Conservation (phyloP, 805 yeast genomes). For the Kodamaea lidongshanica region DNA sequence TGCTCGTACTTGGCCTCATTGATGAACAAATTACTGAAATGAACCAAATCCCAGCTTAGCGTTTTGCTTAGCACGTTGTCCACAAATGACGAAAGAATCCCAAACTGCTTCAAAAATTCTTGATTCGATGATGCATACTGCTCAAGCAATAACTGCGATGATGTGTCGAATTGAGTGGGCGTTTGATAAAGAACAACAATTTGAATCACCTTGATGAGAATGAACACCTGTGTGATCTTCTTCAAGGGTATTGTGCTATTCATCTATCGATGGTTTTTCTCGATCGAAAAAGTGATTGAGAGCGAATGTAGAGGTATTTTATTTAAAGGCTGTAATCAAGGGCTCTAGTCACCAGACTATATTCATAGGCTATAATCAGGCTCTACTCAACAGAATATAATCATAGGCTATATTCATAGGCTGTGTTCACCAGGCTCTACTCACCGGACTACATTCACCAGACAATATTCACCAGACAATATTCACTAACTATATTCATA, state of each 20-base stretch:
- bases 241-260: conserved; percentile 2
- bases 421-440: no score
- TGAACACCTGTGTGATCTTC: conserved; percentile 17
- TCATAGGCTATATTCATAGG: no score
- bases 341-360: no score
- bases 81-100: conserved; percentile 5
- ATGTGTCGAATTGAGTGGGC: conserved; percentile 46
- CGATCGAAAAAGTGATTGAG: no score
- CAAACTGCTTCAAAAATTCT: neutral
- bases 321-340: no score
- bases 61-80: conserved; percentile 42
- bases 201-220: conserved; percentile 33
- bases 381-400: no score
- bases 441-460: no score
- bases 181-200: conserved; percentile 29
- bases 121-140: conserved; percentile 12
- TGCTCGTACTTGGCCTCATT: conserved; percentile 65
- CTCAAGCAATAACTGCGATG: conserved; percentile 33
- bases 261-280: neutral
- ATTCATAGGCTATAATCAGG: no score
- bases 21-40: conserved; percentile 53
- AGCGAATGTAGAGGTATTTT: no score
- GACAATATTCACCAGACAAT: no score
- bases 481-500: no score
- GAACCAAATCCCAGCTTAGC: conserved; percentile 82